These are phyloP conservation scores for Pseudomonodictys pantanalensis DNA, from an alignment of 495 filamentous ascomycete species.

Conservation along the genomic window DNA sequence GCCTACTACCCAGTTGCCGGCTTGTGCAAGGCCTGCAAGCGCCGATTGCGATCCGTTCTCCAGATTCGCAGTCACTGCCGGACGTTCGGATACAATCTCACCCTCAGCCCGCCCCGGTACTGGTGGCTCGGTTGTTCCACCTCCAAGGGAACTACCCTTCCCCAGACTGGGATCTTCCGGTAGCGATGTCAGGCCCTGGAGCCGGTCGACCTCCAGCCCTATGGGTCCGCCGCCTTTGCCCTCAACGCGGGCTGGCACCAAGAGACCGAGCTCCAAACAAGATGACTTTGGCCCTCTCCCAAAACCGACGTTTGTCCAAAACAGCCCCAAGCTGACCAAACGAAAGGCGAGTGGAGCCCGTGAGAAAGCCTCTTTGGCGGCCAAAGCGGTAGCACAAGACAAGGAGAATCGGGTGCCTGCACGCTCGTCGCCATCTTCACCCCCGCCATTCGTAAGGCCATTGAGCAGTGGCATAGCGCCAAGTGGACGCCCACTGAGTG, in stretches of 20 bases:
- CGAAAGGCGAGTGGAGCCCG: neutral
- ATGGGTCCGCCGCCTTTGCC: slow-evolving; percentile 8
- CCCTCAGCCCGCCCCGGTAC: neutral
- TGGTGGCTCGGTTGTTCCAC: slow-evolving; percentile 4
- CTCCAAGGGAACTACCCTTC: slow-evolving; percentile 17
- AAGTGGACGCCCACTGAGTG: too few relatives aligned
- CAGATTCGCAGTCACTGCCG: neutral
- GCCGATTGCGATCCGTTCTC: neutral
- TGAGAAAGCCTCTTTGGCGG: neutral
- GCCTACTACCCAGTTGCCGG: too few relatives aligned
- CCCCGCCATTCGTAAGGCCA: too few relatives aligned
- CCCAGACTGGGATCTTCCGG: neutral
- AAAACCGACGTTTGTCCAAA: slow-evolving; percentile 28
- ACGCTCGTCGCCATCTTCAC: too few relatives aligned
- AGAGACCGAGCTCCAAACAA: neutral
- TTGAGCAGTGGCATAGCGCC: too few relatives aligned
- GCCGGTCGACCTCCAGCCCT: neutral
- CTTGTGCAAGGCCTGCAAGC: neutral
- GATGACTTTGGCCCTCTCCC: slow-evolving; percentile 32
- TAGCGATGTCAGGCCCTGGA: neutral
- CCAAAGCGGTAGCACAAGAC: neutral
- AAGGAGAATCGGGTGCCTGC: too few relatives aligned
- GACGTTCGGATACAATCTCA: neutral
- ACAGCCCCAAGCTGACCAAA: neutral
- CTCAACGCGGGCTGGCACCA: neutral